Conservation (phyloP, 1,284 basidiomycete species). For the Tilletia walkeri region DNA sequence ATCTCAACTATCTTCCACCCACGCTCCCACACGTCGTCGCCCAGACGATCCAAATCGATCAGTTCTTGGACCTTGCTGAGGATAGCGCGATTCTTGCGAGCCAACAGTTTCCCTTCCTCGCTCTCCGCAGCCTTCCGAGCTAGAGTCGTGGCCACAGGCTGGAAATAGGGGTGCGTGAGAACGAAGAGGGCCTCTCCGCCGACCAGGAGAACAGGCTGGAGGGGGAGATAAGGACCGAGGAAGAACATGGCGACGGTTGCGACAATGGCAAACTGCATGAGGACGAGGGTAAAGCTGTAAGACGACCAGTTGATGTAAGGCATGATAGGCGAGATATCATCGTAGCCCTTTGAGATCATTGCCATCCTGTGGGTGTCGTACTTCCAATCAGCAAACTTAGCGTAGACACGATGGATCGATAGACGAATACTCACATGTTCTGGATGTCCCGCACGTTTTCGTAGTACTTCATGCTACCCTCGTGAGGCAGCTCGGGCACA, state of each 20-base stretch:
- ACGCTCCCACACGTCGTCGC: constrained; percentile 47
- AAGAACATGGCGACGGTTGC: constrained; percentile 46
- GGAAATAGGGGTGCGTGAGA: constrained; percentile 50
- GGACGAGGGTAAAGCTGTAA: constrained; percentile 44
- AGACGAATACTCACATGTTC: constrained; percentile 41
- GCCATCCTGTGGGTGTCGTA: constrained; percentile 35
- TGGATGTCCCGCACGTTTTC: constrained; percentile 55
- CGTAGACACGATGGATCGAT: background rate
- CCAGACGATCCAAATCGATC: constrained; percentile 48
- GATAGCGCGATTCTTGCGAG: constrained; percentile 15
- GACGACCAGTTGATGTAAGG: constrained; percentile 55
- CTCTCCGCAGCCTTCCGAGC: constrained; percentile 3
- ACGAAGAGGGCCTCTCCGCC: constrained; percentile 52
- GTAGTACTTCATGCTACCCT: constrained; percentile 51
- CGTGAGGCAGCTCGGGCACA: constrained; percentile 48
- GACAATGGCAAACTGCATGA: constrained; percentile 48
- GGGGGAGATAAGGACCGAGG: constrained; percentile 46
- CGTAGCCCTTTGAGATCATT: constrained; percentile 53
- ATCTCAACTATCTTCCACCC: constrained; percentile 53
- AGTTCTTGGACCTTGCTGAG: constrained; percentile 17
- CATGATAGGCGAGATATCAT: constrained; percentile 45
- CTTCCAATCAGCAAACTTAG: background rate
- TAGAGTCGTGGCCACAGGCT: constrained; percentile 43
- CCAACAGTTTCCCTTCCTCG: background rate
- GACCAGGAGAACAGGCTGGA: constrained; percentile 43